A percentile compares a stretch with the other conserved stretches of the same genome.
Evolutionary conservation across 768 basidiomycete genomes (phyloP).

Genomic region (Lyophyllum decastes): DNA sequence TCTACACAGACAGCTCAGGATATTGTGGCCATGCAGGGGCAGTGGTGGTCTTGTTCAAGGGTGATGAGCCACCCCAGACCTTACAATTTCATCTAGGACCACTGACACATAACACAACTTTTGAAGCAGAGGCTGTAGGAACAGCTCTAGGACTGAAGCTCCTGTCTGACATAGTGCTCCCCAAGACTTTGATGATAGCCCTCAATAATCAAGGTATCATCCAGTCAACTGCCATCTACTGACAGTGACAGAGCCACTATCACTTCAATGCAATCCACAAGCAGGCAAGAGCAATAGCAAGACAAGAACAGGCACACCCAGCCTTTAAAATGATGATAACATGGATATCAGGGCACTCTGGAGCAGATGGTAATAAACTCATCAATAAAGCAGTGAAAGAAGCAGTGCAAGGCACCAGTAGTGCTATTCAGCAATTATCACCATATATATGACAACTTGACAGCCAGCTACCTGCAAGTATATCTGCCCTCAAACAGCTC

Average conservation of each 20-base stretch:
- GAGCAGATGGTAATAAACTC: constrained; percentile 12
- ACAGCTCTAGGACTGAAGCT: constrained; percentile 13
- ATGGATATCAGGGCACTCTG: constrained; percentile 16
- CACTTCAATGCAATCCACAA: constrained; percentile 1
- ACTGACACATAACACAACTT: constrained; percentile 8
- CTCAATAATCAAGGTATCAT: constrained; percentile 15
- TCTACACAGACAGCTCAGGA: constrained; percentile 20
- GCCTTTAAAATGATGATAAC: background rate
- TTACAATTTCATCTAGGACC: constrained; percentile 16
- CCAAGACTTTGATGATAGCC: background rate
- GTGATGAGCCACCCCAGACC: background rate
- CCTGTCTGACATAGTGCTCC: background rate
- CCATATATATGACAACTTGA: background rate
- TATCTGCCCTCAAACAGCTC: background rate
- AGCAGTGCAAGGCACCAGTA: background rate
- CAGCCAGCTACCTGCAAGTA: background rate
- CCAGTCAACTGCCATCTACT: background rate
- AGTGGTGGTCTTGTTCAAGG: constrained; percentile 10
- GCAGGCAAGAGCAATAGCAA: background rate
- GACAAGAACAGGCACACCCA: background rate
- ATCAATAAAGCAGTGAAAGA: constrained; percentile 16
- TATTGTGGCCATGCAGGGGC: constrained; percentile 9
- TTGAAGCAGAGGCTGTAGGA: constrained; percentile 19
- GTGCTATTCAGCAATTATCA: background rate
- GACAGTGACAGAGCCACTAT: constrained; percentile 3